A percentile compares a stretch with the other conserved stretches of the same genome.
These are phyloP conservation scores for Glaciozyma martinii DNA, from an alignment of 768 basidiomycete species.

Conservation along the genomic window DNA sequence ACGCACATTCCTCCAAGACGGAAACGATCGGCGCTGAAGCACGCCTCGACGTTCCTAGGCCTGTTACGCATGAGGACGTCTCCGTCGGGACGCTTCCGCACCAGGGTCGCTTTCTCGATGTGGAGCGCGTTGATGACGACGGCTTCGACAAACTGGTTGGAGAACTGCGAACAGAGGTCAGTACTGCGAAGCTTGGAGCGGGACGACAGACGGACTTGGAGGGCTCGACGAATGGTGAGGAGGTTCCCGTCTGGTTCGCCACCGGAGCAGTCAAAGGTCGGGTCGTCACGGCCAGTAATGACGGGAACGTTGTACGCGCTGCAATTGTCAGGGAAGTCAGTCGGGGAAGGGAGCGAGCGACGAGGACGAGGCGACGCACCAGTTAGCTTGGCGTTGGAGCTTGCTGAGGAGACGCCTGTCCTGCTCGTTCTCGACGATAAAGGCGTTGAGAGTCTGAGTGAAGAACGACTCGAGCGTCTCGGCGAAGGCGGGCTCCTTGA, in stretches of 20 bases:
- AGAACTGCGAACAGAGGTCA: neutral
- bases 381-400: conserved; percentile 40
- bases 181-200: neutral
- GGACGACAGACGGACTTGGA: conserved; percentile 52
- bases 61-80: conserved; percentile 43
- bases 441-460: conserved; percentile 53
- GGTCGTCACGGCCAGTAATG: conserved; percentile 51
- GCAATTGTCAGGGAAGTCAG: neutral
- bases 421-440: conserved; percentile 60
- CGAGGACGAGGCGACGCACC: neutral
- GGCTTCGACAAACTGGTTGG: conserved; percentile 57
- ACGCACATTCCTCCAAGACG: conserved; percentile 14
- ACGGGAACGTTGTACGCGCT: conserved; percentile 48
- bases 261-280: conserved; percentile 66
- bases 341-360: neutral
- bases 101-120: conserved; percentile 68
- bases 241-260: conserved; percentile 61
- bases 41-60: conserved; percentile 16
- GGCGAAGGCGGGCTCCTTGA: conserved; percentile 62
- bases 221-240: conserved; percentile 68
- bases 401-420: conserved; percentile 55
- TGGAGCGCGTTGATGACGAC: conserved; percentile 73
- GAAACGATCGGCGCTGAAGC: conserved; percentile 26
- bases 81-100: conserved; percentile 55
- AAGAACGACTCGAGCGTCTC: conserved; percentile 58